These are phyloP conservation scores for Quercus cerris DNA, from an alignment of 306 rosid species.

Conservation along the genomic window DNA sequence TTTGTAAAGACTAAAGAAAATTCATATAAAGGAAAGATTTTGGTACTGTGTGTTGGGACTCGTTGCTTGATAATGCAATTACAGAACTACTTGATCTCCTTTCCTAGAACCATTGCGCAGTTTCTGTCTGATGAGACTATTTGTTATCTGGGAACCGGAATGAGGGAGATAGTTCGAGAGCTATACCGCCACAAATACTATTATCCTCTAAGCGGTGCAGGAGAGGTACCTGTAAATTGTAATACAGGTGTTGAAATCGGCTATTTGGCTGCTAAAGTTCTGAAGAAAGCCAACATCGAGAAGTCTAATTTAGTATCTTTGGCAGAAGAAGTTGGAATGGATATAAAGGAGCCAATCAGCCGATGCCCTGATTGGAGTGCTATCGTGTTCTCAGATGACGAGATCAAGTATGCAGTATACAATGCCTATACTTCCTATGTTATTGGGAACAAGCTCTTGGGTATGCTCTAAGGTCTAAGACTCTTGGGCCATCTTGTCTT, in stretches of 20 bases:
- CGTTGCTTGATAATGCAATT: constrained; percentile 4
- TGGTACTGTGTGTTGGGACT: neutral
- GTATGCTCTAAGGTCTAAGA: neutral
- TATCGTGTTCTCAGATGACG: neutral
- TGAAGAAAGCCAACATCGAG: neutral
- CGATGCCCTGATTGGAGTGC: no score
- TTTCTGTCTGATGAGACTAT: no score
- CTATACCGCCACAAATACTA: no score
- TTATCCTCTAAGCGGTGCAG: no score
- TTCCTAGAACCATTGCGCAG: no score
- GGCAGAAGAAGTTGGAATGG: constrained; percentile 5
- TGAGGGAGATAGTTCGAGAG: no score
- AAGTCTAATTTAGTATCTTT: neutral
- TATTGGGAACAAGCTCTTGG: neutral
- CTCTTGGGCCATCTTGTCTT: no score
- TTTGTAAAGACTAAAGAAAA: neutral
- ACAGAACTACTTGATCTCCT: fast-evolving
- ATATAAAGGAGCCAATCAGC: neutral
- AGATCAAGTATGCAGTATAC: no score
- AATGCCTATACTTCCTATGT: neutral
- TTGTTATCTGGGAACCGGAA: no score
- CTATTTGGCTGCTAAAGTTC: neutral
- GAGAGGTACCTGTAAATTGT: neutral
- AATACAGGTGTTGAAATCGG: neutral
- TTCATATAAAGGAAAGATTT: neutral